Conservation (phyloP, 202 grass and related monocot species). For the Zizania palustris region DNA sequence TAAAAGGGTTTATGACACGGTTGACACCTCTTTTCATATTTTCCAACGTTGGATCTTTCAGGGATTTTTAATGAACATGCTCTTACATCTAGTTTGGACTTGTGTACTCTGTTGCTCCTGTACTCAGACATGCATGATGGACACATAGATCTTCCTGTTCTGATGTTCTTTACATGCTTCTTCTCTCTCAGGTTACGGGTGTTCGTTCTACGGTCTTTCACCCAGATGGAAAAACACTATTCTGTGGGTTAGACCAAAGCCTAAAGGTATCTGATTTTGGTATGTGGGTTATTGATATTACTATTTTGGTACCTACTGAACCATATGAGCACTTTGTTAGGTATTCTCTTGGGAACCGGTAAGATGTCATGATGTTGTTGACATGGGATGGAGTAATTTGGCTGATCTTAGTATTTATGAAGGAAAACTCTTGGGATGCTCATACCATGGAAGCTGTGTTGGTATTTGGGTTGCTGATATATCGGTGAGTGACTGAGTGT, state of each 20-base stretch:
- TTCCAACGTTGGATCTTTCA: not conserved
- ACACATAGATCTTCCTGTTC: constrained; percentile 4
- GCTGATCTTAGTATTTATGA: constrained; percentile 96
- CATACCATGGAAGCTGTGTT: constrained; percentile 68
- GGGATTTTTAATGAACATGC: constrained; percentile 16
- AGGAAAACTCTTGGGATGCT: constrained; percentile 97
- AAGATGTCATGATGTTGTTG: constrained; percentile 86
- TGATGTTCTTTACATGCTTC: constrained; percentile 3
- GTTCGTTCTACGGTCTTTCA: constrained; percentile 85
- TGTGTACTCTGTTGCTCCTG: constrained; percentile 4
- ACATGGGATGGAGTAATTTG: constrained; percentile 91
- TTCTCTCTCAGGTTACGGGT: constrained; percentile 53
- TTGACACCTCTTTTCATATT: constrained; percentile 6
- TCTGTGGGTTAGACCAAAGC: constrained; percentile 80
- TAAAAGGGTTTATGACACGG: not conserved
- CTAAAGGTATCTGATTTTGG: constrained; percentile 68
- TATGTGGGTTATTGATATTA: constrained; percentile 12
- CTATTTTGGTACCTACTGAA: constrained; percentile 34
- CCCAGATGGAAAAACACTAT: constrained; percentile 91
- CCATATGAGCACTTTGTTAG: constrained; percentile 47
- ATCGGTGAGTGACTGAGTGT: constrained; percentile 77
- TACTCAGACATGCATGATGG: not conserved
- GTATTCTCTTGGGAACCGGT: constrained; percentile 98
- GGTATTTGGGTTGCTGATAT: constrained; percentile 97
- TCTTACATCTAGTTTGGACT: constrained; percentile 26